Conservation (phyloP, 176 grass and related monocot genomes). For the Musa acuminata region DNA sequence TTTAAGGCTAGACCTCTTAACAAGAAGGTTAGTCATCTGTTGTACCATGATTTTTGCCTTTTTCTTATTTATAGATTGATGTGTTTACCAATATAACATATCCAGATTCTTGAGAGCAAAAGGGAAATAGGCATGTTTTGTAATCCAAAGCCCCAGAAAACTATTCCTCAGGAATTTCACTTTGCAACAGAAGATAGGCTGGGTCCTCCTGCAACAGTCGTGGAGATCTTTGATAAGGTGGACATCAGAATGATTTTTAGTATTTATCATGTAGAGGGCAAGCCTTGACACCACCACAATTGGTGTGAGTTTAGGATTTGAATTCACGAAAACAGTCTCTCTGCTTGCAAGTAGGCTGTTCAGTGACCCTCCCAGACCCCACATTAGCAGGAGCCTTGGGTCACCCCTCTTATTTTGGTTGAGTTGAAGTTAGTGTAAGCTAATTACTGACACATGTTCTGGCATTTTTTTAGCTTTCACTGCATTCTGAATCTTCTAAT, state of each 20-base stretch:
- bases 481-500: conserved; percentile 52
- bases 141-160: conserved; percentile 42
- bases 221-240: conserved; percentile 76
- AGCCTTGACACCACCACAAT: no score
- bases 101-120: conserved; percentile 82
- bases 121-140: conserved; percentile 41
- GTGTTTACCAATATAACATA: conserved; percentile 7
- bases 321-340: no score
- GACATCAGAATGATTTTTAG: conserved; percentile 4
- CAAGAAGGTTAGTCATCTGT: conserved; percentile 49
- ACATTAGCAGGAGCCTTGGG: no score
- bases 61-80: not conserved
- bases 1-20: conserved; percentile 88
- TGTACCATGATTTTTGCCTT: not conserved
- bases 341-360: no score
- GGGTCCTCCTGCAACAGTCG: conserved; percentile 48
- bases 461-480: conserved; percentile 59
- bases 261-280: not conserved
- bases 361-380: no score
- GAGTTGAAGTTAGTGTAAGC: not conserved
- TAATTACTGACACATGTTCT: not conserved
- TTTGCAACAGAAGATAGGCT: conserved; percentile 69
- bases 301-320: no score
- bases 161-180: conserved; percentile 66
- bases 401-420: no score